phyloP scores from a whole-genome alignment of 306 rosid species.

The Erythrophleum fordii region DNA sequence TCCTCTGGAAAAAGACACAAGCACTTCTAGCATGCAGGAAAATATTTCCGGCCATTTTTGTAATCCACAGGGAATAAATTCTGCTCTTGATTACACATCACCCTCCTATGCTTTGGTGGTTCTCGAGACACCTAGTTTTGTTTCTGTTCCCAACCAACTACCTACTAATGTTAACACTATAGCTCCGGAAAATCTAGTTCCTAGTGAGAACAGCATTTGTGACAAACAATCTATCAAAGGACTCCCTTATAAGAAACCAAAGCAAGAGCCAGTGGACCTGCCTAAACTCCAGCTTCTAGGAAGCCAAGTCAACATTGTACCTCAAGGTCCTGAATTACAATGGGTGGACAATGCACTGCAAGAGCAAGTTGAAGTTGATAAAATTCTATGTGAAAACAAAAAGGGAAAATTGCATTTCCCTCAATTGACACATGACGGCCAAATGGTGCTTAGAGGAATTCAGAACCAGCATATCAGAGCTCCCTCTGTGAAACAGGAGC shows the following conservation, averaged over 20 bases:
- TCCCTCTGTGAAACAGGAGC: conserved; percentile 40
- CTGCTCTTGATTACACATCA: background rate
- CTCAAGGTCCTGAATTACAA: conserved; percentile 34
- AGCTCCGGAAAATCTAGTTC: background rate
- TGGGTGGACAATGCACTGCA: conserved; percentile 10
- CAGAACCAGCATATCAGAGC: conserved; percentile 19
- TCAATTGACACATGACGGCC: conserved; percentile 7
- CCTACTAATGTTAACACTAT: background rate
- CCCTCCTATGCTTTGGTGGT: conserved; percentile 9
- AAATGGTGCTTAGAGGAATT: conserved; percentile 6
- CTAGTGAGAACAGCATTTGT: conserved; percentile 13
- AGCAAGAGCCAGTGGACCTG: conserved; percentile 36
- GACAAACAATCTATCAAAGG: conserved; percentile 17
- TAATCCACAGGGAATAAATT: conserved; percentile 13
- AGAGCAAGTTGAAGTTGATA: conserved; percentile 26
- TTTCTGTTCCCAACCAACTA: background rate
- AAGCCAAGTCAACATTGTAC: conserved; percentile 25
- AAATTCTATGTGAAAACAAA: conserved; percentile 16
- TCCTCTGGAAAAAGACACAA: conserved; percentile 21
- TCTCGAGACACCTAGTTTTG: conserved; percentile 9
- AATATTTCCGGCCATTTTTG: conserved; percentile 8
- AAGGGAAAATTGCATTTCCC: conserved; percentile 29
- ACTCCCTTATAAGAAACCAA: conserved; percentile 36
- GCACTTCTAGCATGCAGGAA: conserved; percentile 3
- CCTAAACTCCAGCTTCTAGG: conserved; percentile 33